Evolutionary conservation across 2,329 filamentous ascomycete genomes (phyloP).

Genomic region (Gremmenia infestans): DNA sequence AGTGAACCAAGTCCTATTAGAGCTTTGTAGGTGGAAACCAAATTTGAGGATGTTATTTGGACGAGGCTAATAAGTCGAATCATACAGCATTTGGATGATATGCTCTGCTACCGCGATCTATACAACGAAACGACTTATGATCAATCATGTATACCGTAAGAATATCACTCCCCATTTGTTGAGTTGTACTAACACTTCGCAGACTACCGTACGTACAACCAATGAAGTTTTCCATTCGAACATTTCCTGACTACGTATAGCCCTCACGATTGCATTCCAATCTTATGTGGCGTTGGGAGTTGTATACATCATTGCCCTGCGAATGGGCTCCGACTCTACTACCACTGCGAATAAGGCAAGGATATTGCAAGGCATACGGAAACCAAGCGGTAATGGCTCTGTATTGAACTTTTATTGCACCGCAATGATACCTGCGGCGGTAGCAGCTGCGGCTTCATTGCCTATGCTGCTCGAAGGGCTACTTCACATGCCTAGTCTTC

Average conservation of each 20-base stretch:
- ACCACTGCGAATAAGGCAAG: background rate
- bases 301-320: constrained; percentile 12
- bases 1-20: background rate
- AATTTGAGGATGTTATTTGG: background rate
- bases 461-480: constrained; percentile 24
- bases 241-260: constrained; percentile 2
- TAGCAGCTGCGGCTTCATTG: constrained; percentile 20
- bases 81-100: constrained; percentile 13
- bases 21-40: constrained; percentile 2
- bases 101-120: constrained; percentile 17
- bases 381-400: constrained; percentile 5
- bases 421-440: constrained; percentile 18
- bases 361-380: constrained; percentile 8
- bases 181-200: constrained; percentile 8
- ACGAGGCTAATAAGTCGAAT: background rate
- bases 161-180: background rate
- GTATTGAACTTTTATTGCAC: constrained; percentile 9
- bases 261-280: constrained; percentile 20
- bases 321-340: background rate
- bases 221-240: background rate
- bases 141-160: constrained; percentile 21
- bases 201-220: constrained; percentile 21
- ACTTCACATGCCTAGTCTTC: constrained; percentile 25
- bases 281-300: constrained; percentile 9
- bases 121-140: constrained; percentile 19